phyloP scores from a whole-genome alignment of 306 rosid genomes.

The Prinsepia uniflora region DNA sequence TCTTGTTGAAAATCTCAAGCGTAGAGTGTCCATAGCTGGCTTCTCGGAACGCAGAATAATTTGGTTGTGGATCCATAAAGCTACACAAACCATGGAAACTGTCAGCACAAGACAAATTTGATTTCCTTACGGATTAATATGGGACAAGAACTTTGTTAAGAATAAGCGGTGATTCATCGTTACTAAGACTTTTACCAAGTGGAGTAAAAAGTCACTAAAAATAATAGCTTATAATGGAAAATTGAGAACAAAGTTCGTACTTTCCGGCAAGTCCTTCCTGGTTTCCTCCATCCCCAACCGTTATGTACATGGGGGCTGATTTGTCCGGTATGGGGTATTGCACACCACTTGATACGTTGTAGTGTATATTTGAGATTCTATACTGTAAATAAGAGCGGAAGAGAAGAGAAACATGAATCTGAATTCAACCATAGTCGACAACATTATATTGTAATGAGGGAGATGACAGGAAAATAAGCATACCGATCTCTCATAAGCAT shows the following conservation, averaged over 20 bases:
- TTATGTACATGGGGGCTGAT: conserved; percentile 86
- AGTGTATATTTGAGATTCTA: conserved; percentile 64
- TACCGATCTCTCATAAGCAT: conserved; percentile 99
- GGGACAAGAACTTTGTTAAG: too few species aligned
- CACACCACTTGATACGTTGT: conserved; percentile 64
- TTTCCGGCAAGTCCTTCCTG: conserved; percentile 95
- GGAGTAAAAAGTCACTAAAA: too few species aligned
- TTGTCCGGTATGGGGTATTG: conserved; percentile 65
- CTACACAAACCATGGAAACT: conserved; percentile 35
- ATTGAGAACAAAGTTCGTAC: conserved; percentile 29
- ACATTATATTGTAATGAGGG: neutral
- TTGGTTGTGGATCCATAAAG: conserved; percentile 87
- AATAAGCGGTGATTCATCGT: too few species aligned
- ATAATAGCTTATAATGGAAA: neutral
- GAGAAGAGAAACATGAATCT: conserved; percentile 14
- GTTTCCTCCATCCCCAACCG: conserved; percentile 98
- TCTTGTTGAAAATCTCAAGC: conserved; percentile 71
- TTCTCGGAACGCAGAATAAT: conserved; percentile 91
- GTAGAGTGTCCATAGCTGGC: conserved; percentile 96
- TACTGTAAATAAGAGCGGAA: conserved; percentile 48
- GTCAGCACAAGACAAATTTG: neutral
- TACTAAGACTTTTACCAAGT: too few species aligned
- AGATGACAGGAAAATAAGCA: conserved; percentile 9
- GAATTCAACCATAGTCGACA: neutral
- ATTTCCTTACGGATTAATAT: neutral